A percentile compares a stretch with the other conserved stretches of the same genome.
Conservation (phyloP, 164 flowering plant genomes). For the Chimonanthus salicifolius region DNA sequence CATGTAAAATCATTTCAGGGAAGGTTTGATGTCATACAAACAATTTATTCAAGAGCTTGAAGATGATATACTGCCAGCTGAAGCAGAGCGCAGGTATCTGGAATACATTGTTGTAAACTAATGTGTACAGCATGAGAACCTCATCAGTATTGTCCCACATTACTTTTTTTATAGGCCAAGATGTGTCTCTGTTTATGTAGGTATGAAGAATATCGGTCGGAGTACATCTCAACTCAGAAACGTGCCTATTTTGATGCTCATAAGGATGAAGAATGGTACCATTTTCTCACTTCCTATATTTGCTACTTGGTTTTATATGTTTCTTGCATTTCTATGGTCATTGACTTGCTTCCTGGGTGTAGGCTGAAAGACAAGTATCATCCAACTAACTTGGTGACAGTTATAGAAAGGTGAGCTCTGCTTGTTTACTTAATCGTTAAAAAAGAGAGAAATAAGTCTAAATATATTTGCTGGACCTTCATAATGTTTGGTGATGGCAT, state of each 20-base stretch:
- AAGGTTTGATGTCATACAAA: slow-evolving; percentile 98
- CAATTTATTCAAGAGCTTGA: slow-evolving; percentile 99
- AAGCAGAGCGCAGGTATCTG: slow-evolving; percentile 91
- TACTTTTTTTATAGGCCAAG: not conserved
- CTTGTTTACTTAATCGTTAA: not conserved
- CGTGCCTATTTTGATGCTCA: slow-evolving; percentile 81
- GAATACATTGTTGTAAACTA: not conserved
- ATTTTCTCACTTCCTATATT: not conserved
- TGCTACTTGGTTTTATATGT: not conserved
- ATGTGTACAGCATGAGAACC: slow-evolving; percentile 1
- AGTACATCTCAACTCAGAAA: slow-evolving; percentile 92
- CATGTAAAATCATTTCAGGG: slow-evolving; percentile 40
- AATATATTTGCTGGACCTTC: not conserved
- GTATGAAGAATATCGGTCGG: slow-evolving; percentile 91
- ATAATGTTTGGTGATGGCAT: not conserved
- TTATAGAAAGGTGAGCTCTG: slow-evolving; percentile 77
- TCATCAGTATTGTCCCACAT: not conserved
- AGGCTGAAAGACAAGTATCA: slow-evolving; percentile 98
- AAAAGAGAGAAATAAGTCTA: not conserved
- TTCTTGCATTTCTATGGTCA: slow-evolving; percentile 7
- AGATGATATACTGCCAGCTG: slow-evolving; percentile 96
- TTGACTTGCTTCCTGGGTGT: slow-evolving; percentile 15
- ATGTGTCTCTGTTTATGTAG: slow-evolving; percentile 27
- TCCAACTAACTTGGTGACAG: slow-evolving; percentile 77
- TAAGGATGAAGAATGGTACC: slow-evolving; percentile 93